Base-by-base conservation (phyloP, 768 basidiomycete genomes). In the Russula griseocarnosa region DNA sequence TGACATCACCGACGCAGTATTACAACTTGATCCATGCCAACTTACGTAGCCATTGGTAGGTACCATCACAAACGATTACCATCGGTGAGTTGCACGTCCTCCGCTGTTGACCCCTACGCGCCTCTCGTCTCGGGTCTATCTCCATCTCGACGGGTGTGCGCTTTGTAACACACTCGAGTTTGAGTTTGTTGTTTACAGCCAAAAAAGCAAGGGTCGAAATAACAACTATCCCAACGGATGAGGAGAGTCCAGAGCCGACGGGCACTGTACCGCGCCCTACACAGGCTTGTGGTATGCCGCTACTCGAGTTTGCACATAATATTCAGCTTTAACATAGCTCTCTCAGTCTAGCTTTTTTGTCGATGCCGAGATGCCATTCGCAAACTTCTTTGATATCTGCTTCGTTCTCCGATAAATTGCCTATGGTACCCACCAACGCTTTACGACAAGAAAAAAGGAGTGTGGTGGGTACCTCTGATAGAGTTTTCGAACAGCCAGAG, bases 161-260 rank as follows among this genome's bases (percentile, higher is more conserved):
- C 71, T 93, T 87, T 47, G 78, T 84, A 53, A 90, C 63, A 32
- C 69, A 64, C 11, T 74, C 71, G n/a, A n/a, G 28, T 2, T 3
- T 3, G 14, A 81, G 74, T 71, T 91, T 86, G 58, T 83, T 83
- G 65, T 94, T 93, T 49, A 86, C 84, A 7, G 86, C 86, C 30
- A 94, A 76, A 72, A 94, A 91, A 0, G 88, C 83, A 34, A 95
- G 77, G 0, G 92, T 88, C 46, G 89, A 90, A 0, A 90, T 89
- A 26, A 95, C 91, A 38, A 94, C 91, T 85, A 96, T 88, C 0
- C 94, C 94, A 0, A 92, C 90, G 67, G 90, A 92, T 16, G 90
- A 92, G 8, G 90, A 92, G 5, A 96, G 76, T 0, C 94, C 94
- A 0, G 90, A 88, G 0, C 93, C 94, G 2, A 90, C 83, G 0